Percentiles rank a stretch among this genome's conserved stretches.
These are phyloP conservation scores for Aspergillus sp. DNA, from an alignment of 2,329 filamentous ascomycete genomes.

Conservation along the genomic window DNA sequence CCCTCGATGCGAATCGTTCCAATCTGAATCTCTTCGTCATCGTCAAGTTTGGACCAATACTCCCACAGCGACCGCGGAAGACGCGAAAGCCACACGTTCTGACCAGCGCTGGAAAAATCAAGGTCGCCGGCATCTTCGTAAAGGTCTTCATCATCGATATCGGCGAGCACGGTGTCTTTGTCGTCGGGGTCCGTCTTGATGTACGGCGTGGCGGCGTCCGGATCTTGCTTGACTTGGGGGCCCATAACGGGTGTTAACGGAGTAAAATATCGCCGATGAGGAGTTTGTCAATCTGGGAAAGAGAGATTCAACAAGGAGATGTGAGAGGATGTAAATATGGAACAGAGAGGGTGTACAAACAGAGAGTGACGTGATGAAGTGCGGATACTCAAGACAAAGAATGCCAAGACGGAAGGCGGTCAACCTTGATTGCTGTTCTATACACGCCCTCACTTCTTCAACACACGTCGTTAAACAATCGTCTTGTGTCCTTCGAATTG, in stretches of 20 bases:
- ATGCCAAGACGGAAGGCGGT: not conserved
- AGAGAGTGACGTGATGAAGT: not conserved
- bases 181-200: slow-evolving; percentile 44
- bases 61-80: slow-evolving; percentile 80
- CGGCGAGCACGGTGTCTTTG: slow-evolving; percentile 33
- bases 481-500: too few species aligned
- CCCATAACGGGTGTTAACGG: slow-evolving; percentile 22
- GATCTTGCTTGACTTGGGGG: slow-evolving; percentile 42
- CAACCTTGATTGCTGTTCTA: not conserved
- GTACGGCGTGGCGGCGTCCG: slow-evolving; percentile 34
- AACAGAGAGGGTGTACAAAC: not conserved
- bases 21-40: slow-evolving; percentile 78
- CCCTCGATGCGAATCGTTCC: slow-evolving; percentile 67
- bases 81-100: slow-evolving; percentile 68
- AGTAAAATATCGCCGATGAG: not conserved
- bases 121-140: slow-evolving; percentile 68
- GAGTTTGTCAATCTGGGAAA: not conserved
- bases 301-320: not conserved
- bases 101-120: slow-evolving; percentile 53
- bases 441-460: too few species aligned
- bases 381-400: not conserved
- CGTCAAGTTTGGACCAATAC: slow-evolving; percentile 71
- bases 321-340: slow-evolving; percentile 7
- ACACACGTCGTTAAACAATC: too few species aligned
- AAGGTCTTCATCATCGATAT: slow-evolving; percentile 62